Conservation (phyloP, 2,329 filamentous ascomycete genomes). For the Rhynchosporium agropyri region DNA sequence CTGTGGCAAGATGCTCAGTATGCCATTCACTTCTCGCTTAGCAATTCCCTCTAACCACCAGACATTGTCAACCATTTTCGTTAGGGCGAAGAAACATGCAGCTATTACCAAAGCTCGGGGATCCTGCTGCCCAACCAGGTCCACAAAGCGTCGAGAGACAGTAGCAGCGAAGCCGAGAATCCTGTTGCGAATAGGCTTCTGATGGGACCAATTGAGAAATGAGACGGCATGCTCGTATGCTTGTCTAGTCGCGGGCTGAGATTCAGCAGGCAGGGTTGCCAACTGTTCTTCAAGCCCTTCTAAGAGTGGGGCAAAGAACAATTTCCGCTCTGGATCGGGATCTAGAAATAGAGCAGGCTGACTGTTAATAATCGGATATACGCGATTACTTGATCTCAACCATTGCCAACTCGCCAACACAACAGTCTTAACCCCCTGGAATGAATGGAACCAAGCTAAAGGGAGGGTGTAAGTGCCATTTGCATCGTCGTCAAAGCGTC, state of each 20-base stretch:
- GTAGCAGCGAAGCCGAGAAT: constrained; percentile 66
- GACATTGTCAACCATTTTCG: constrained; percentile 37
- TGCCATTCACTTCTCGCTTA: constrained; percentile 64
- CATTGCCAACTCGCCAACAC: constrained; percentile 67
- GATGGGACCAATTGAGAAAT: constrained; percentile 67
- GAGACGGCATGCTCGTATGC: constrained; percentile 67
- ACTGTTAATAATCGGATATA: constrained; percentile 64
- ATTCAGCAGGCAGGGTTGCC: constrained; percentile 36
- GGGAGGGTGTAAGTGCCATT: constrained; percentile 59
- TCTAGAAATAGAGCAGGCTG: constrained; percentile 65
- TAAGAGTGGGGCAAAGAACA: constrained; percentile 64
- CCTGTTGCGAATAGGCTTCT: constrained; percentile 59
- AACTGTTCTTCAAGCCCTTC: constrained; percentile 61
- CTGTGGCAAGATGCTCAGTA: constrained; percentile 36
- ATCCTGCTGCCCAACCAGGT: constrained; percentile 59
- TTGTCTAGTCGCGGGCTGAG: constrained; percentile 47
- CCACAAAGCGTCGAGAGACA: constrained; percentile 62
- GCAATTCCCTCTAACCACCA: constrained; percentile 75
- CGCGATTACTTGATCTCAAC: constrained; percentile 59
- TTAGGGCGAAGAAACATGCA: constrained; percentile 41
- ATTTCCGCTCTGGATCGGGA: constrained; percentile 53
- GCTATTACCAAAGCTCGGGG: constrained; percentile 43
- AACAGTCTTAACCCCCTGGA: constrained; percentile 67
- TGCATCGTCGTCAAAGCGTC: constrained; percentile 61
- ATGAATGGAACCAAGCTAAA: constrained; percentile 67